Percentiles rank a stretch among this genome's conserved stretches.
Conservation (phyloP, 2,329 filamentous ascomycete species). For the Westerdykella sp. region DNA sequence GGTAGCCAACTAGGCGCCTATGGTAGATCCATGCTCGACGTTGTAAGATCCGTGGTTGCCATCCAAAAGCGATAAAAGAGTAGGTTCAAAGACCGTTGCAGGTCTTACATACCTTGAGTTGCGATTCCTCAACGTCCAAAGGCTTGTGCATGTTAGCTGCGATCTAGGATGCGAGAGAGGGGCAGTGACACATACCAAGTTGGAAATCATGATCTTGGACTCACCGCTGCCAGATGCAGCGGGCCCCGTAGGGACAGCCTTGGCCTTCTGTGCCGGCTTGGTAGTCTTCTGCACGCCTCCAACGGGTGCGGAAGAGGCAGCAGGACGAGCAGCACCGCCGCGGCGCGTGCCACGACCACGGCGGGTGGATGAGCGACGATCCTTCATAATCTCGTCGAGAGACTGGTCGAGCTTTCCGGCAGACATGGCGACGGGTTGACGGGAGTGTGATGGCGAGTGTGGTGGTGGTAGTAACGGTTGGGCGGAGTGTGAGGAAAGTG, state of each 20-base stretch:
- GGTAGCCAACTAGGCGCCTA: no score
- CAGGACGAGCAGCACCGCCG: slow-evolving; percentile 44
- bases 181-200: slow-evolving; percentile 64
- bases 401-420: slow-evolving; percentile 86
- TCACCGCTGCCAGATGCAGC: slow-evolving; percentile 58
- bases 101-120: slow-evolving; percentile 99
- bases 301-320: slow-evolving; percentile 61
- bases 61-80: slow-evolving; percentile 24
- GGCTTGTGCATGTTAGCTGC: slow-evolving; percentile 60
- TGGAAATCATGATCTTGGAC: slow-evolving; percentile 98
- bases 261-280: slow-evolving; percentile 52
- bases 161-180: neutral
- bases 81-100: slow-evolving; percentile 44
- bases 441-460: neutral
- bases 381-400: slow-evolving; percentile 94
- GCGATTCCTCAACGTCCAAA: slow-evolving; percentile 88
- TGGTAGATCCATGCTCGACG: slow-evolving; percentile 7
- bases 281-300: slow-evolving; percentile 80
- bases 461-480: slow-evolving; percentile 8
- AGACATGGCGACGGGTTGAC: slow-evolving; percentile 22
- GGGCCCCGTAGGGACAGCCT: slow-evolving; percentile 60
- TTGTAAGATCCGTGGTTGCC: slow-evolving; percentile 29
- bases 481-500: slow-evolving; percentile 1
- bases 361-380: slow-evolving; percentile 53
- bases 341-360: slow-evolving; percentile 45